Conservation (phyloP, 78 protist species). For the Dictyostelium intermedium region DNA sequence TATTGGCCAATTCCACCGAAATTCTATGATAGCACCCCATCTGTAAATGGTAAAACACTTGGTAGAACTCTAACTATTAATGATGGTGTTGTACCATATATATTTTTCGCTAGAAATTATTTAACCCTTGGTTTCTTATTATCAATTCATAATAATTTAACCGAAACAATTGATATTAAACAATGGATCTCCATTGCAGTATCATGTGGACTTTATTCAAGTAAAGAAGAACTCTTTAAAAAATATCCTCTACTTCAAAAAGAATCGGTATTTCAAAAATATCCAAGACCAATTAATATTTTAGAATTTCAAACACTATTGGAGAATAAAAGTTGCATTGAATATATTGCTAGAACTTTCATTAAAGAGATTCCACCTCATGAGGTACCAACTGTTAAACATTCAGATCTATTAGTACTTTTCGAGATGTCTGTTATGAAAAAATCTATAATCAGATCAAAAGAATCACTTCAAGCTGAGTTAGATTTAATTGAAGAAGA, state of each 20-base stretch:
- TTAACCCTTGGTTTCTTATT: background rate
- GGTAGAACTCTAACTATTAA: background rate
- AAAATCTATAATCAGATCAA: background rate
- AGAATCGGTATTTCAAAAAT: background rate
- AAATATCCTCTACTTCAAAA: background rate
- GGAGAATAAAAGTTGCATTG: background rate
- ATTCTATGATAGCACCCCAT: background rate
- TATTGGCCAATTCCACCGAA: background rate
- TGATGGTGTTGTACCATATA: background rate
- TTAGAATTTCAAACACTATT: background rate
- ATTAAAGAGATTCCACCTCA: background rate
- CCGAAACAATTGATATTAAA: background rate
- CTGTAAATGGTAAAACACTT: background rate
- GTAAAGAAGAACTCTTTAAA: background rate
- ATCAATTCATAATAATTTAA: background rate
- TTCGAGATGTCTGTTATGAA: background rate
- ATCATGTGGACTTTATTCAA: background rate
- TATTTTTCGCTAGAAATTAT: background rate
- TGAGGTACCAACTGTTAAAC: background rate
- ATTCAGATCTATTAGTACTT: background rate
- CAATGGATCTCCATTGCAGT: background rate
- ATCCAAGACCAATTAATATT: background rate
- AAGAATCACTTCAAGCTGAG: constrained; percentile 13
- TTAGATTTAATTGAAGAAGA: constrained; percentile 3
- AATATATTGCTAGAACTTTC: background rate